Evolutionary conservation across 331 rosid genomes (phyloP), one percentile per base, ranked within the genome.

Genomic region (Quercus lobata): DNA sequence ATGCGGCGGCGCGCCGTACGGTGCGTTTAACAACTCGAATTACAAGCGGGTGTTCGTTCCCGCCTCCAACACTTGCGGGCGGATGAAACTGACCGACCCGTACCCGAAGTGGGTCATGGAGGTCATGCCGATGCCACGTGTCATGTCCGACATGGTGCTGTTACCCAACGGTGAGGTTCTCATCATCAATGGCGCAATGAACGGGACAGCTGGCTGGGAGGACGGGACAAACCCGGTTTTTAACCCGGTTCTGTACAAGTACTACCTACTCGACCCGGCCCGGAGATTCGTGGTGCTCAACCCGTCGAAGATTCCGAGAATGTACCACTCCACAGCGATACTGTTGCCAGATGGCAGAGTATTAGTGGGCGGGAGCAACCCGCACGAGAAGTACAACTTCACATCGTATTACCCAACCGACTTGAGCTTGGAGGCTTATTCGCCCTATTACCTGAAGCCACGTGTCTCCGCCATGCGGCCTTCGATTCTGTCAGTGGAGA

Each of bases 291-390:
- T 25, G 46, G 18, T 89, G 0, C 82, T 90, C 2, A 85, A 82
- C 27, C 87, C 91, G 5, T 72, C 91, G 19, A 79, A 2, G 1
- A 83, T 80, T 9, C 83, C 96, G 0, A 60, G 97, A 68, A 84
- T 92, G 98, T 92, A 93, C 61, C 97, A 93, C 53, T 93, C 98
- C 0, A 34, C 98, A 1, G 91, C 96, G 1, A 69, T 91, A 46
- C 75, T 93, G 0, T 46, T 90, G 80, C 90, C 92, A 41, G 90
- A 90, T 78, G 97, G 97, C 63, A 81, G 89, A 29, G 75, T 91
- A 25, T 77, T 93, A 80, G 98, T 92, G 76, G 96, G 98, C 1
- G 98, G 98, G 24, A 92, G 98, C 53, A 93, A 93, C 72, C 95
- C 98, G 0, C 96, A 93, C 41, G 37, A 74, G 11, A 15, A 30